Conservation (phyloP, 106 monocot genomes). For the Platanthera guangdongensis region DNA sequence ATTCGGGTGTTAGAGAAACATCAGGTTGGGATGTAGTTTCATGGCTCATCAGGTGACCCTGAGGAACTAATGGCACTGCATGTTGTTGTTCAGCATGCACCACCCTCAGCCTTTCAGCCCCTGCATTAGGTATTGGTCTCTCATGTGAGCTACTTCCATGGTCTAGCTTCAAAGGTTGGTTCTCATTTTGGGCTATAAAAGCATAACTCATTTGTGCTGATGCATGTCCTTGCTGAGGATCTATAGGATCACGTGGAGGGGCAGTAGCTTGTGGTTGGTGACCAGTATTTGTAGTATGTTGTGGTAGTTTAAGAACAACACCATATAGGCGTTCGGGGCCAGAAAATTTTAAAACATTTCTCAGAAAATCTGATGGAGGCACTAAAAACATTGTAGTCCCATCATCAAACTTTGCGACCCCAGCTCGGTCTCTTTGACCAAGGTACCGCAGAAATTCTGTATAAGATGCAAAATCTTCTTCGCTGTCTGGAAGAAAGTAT, state of each 20-base stretch:
- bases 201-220: conserved; percentile 17
- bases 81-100: conserved; percentile 18
- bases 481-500: conserved; percentile 91
- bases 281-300: conserved; percentile 16
- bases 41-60: conserved; percentile 15
- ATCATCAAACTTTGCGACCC: conserved; percentile 87
- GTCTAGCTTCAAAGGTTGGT: conserved; percentile 19
- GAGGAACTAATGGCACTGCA: conserved; percentile 10
- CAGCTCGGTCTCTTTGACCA: conserved; percentile 75
- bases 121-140: conserved; percentile 14
- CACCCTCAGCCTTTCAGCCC: conserved; percentile 10
- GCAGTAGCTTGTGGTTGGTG: conserved; percentile 22
- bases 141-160: conserved; percentile 20
- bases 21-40: conserved; percentile 18
- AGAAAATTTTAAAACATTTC: conserved; percentile 57
- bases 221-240: conserved; percentile 19
- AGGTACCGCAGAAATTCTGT: conserved; percentile 91
- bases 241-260: conserved; percentile 17
- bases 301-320: conserved; percentile 73
- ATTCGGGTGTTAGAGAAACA: conserved; percentile 58
- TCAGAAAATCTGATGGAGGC: conserved; percentile 89
- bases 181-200: conserved; percentile 18
- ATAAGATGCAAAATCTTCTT: conserved; percentile 90
- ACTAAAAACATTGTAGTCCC: conserved; percentile 91
- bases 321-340: conserved; percentile 97